A percentile compares a stretch with the other conserved stretches of the same genome.
Conservation (phyloP, 805 yeast genomes). For the Spathaspora passalidarum region DNA sequence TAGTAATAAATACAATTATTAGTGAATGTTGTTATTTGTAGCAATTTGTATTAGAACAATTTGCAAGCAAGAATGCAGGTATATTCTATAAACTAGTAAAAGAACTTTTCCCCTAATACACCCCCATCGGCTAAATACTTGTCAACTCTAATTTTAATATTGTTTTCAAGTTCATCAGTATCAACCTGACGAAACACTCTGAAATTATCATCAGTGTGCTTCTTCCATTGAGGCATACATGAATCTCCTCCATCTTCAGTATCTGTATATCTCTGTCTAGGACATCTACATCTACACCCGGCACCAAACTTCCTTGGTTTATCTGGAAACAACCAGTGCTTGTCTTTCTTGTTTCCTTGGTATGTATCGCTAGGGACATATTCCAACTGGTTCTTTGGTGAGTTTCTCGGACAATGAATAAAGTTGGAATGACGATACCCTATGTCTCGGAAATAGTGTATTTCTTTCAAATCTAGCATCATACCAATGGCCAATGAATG, state of each 20-base stretch:
- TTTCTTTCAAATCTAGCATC: conserved; percentile 61
- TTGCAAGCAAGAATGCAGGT: too few relatives aligned
- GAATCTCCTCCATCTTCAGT: conserved; percentile 53
- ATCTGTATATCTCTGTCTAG: conserved; percentile 41
- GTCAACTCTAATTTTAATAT: conserved; percentile 19
- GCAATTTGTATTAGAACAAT: too few relatives aligned
- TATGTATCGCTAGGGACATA: conserved; percentile 35
- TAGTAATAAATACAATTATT: background rate
- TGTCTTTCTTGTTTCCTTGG: conserved; percentile 16
- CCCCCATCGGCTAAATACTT: conserved; percentile 6
- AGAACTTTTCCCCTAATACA: background rate
- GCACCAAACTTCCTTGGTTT: conserved; percentile 44
- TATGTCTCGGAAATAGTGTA: conserved; percentile 90
- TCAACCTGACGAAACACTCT: conserved; percentile 16
- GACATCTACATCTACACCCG: conserved; percentile 90
- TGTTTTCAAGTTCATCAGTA: conserved; percentile 22
- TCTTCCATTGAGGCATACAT: conserved; percentile 53
- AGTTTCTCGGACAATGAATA: conserved; percentile 74
- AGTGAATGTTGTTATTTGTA: background rate
- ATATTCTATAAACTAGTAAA: background rate
- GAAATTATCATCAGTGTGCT: conserved; percentile 31
- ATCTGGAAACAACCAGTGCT: conserved; percentile 34
- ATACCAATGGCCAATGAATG: conserved; percentile 85
- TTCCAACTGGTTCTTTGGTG: conserved; percentile 49
- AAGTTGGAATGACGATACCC: conserved; percentile 83